Percentiles rank a stretch among this genome's conserved stretches.
Conservation (phyloP, 352 stramenopile genomes). For the Phytophthora pluvialis region DNA sequence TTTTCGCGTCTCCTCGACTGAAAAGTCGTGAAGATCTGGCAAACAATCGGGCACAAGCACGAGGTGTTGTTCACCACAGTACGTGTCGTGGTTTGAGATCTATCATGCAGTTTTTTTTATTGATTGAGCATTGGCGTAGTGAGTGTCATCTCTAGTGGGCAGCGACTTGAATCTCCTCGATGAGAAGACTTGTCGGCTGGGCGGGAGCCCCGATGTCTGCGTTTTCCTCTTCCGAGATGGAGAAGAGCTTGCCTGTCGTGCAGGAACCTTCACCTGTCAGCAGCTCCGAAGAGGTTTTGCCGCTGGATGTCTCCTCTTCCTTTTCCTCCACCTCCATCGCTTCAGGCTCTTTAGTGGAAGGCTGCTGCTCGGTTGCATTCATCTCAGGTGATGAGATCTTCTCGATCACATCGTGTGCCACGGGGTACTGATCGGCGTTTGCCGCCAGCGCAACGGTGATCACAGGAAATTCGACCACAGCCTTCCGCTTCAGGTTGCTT, state of each 20-base stretch:
- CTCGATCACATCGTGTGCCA: constrained; percentile 78
- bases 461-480: constrained; percentile 82
- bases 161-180: constrained; percentile 37
- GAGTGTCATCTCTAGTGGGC: constrained; percentile 20
- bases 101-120: constrained; percentile 31
- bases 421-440: constrained; percentile 59
- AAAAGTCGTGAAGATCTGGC: constrained; percentile 24
- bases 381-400: constrained; percentile 32
- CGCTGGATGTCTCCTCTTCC: constrained; percentile 4
- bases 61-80: too few species aligned
- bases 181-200: constrained; percentile 27
- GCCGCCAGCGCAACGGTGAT: constrained; percentile 58
- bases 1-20: constrained; percentile 17
- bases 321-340: constrained; percentile 23
- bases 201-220: constrained; percentile 1
- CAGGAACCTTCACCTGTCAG: constrained; percentile 10
- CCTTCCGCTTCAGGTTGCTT: constrained; percentile 81
- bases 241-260: constrained; percentile 23
- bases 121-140: constrained; percentile 13
- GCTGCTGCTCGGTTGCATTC: constrained; percentile 10
- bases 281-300: constrained; percentile 17
- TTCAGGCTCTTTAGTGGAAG: constrained; percentile 10
- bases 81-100: constrained; percentile 2
- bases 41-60: neutral
- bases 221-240: constrained; percentile 29